Base-by-base conservation (phyloP, 2,329 filamentous ascomycete species). In the Xylariaceae sp. region DNA sequence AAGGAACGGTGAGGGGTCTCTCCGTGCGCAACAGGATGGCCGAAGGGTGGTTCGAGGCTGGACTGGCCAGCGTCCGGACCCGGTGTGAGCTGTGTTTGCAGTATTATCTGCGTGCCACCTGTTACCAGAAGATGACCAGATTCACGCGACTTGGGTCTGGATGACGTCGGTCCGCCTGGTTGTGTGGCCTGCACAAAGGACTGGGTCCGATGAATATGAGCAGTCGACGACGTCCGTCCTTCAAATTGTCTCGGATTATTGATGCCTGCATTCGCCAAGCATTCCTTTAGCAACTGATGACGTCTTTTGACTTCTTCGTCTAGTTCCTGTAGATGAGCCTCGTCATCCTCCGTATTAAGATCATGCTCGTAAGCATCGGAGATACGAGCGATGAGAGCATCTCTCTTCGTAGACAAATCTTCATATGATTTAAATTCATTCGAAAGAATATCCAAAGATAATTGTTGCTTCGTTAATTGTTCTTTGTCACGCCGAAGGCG, bases 401-500 rank as follows among this genome's bases (percentile, higher is more conserved):
- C 71, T 36, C 69, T 69, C 49, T 73, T 69, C 14, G 62, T 61
- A 33, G 64, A 64, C 11, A 80, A 60, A 3, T 64, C 56, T 36
- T 65, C 64, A 47, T 74, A 75, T 2, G 64, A 62, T 19, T 68
- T 64, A 45, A 74, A 61, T n/a, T 73, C 67, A 7, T 55, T 61
- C 14, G 62, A 58, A 3, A 79, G 60, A 10, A 63, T 56, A 23
- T 70, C 64, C 17, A 80, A 54, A 12, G 67, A 66, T 38, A 69
- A 65, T 47, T 74, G 70, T 47, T 77, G 73, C 34, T 65, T 68
- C 42, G 70, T 53, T 11, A 81, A 55, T 14, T 60, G 63, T 50
- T 74, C 71, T 52, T 75, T 79, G 36, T 76, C 74, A 32, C 61
- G 63, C 50, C 77, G 77, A 39, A 80, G 67, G 22, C 66, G 65